Conservation (phyloP, 2,329 filamentous ascomycete species). For the Orbilia oligospora region DNA sequence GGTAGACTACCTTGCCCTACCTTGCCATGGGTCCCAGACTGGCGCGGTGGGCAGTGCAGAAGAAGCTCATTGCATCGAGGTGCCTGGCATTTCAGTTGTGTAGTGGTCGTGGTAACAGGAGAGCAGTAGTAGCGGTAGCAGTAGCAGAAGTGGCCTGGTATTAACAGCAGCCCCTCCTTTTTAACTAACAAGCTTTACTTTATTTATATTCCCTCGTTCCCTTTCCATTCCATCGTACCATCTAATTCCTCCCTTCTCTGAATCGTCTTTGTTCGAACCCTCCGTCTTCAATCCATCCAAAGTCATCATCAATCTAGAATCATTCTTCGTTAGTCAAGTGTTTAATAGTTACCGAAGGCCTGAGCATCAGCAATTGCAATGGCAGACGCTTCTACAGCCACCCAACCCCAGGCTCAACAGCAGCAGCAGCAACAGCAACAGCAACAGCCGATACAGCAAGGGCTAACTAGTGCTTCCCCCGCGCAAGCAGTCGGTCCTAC, state of each 20-base stretch:
- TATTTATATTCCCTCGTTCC: slow-evolving; percentile 28
- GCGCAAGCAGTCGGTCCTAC: slow-evolving; percentile 63
- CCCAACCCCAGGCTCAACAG: slow-evolving; percentile 44
- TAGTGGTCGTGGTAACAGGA: not conserved
- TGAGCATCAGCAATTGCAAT: slow-evolving; percentile 20
- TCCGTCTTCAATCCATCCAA: not conserved
- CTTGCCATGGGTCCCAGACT: too few relatives aligned
- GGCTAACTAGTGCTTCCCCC: slow-evolving; percentile 62
- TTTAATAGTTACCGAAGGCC: not conserved
- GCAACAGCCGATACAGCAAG: slow-evolving; percentile 46
- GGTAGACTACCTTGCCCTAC: too few relatives aligned
- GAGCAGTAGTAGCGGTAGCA: not conserved
- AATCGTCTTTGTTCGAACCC: too few relatives aligned
- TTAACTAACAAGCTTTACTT: slow-evolving; percentile 20
- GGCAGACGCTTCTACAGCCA: slow-evolving; percentile 45
- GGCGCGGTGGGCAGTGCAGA: slow-evolving; percentile 37
- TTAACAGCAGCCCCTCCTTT: slow-evolving; percentile 39
- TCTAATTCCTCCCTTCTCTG: not conserved
- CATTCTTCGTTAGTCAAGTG: not conserved
- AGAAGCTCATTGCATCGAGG: not conserved
- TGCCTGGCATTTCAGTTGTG: slow-evolving; percentile 5
- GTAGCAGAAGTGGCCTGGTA: not conserved
- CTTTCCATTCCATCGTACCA: not conserved
- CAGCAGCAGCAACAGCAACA: slow-evolving; percentile 19
- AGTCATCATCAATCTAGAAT: not conserved